Base-by-base conservation (phyloP, 192 early-diverging fungal species). In the Coemansia sp. region DNA sequence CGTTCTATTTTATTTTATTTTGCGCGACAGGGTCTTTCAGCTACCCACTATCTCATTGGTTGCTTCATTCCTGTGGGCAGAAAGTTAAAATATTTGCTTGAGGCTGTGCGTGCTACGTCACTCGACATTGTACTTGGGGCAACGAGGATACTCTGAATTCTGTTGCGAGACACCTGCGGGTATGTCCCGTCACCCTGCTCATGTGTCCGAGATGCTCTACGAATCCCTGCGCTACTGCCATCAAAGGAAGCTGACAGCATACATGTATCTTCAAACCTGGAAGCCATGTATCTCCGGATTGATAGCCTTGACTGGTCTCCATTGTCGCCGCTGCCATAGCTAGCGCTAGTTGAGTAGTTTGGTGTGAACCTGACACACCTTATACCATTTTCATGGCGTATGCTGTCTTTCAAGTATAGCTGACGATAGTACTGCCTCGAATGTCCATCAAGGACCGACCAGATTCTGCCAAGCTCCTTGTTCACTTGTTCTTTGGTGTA, bases 401-500 rank as follows among this genome's bases (percentile, higher is more conserved):
- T 44, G 51, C 72, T 78, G 63, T 78, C 75, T 19, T 66, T 69
- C 7, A 72, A 31, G 23, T 78, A 68, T 58, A 78, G 63, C 16
- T 28, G 49, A 28, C 75, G 75, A 50, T 78, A 78, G 56, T 78
- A 58, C 57, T 72, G 69, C 14, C 75, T 69, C 32, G 69, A 72
- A 19, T 24, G 49, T 2, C 23, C 32, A 34, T 78, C 75, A 6
- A 78, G 60, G 49, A 65, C 25, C 4, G 75, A 65, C 75, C 75
- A 78, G 27, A 72, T 72, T 9, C 75, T 56, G n/a, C 75, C 75
- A 5, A 78, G 67, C 60, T 78, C 75, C 59, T 65, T 67, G 52
- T 78, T 78, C 4, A 78, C 75, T 48, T 78, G 62, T 47, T 78
- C 75, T 48, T 78, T 78, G n/a, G 75, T 72, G 49, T 68, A 78